Percentiles rank a stretch among this genome's conserved stretches.
These are phyloP conservation scores for Allantophomopsis cytisporea DNA, from an alignment of 2,329 filamentous ascomycete species.

Conservation along the genomic window DNA sequence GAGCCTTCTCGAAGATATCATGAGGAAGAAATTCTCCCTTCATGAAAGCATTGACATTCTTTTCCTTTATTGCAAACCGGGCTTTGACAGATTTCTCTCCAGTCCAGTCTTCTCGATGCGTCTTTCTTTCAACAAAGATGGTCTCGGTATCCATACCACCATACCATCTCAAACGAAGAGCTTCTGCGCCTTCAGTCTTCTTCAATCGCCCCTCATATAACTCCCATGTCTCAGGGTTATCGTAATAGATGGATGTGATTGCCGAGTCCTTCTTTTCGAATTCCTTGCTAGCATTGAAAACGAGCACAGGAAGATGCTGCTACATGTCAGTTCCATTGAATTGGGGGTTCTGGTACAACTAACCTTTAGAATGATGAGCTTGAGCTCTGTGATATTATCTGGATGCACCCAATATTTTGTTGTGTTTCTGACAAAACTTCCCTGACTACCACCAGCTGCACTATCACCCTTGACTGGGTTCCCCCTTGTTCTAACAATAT, in stretches of 20 bases:
- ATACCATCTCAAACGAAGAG: slow-evolving; percentile 93
- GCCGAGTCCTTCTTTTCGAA: slow-evolving; percentile 84
- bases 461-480: slow-evolving; percentile 89
- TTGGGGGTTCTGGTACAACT: slow-evolving; percentile 3
- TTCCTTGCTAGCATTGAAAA: slow-evolving; percentile 95
- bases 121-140: slow-evolving; percentile 96
- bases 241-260: slow-evolving; percentile 97
- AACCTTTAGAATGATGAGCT: slow-evolving; percentile 88
- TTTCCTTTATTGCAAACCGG: slow-evolving; percentile 89
- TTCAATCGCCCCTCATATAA: slow-evolving; percentile 88
- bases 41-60: slow-evolving; percentile 89
- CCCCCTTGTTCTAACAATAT: slow-evolving; percentile 83
- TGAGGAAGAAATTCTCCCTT: slow-evolving; percentile 72
- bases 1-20: slow-evolving; percentile 90
- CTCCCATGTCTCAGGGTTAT: slow-evolving; percentile 89
- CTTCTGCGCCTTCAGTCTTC: slow-evolving; percentile 96
- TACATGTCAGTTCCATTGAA: slow-evolving; percentile 6
- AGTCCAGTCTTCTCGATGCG: slow-evolving; percentile 97
- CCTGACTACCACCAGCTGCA: slow-evolving; percentile 79
- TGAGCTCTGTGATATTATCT: slow-evolving; percentile 95
- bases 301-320: slow-evolving; percentile 79
- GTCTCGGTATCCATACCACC: slow-evolving; percentile 91
- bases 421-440: slow-evolving; percentile 91
- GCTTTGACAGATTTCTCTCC: slow-evolving; percentile 98
- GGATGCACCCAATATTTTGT: slow-evolving; percentile 99